Conservation (phyloP, 768 basidiomycete species). For the Chlorophyllum brunneum region DNA sequence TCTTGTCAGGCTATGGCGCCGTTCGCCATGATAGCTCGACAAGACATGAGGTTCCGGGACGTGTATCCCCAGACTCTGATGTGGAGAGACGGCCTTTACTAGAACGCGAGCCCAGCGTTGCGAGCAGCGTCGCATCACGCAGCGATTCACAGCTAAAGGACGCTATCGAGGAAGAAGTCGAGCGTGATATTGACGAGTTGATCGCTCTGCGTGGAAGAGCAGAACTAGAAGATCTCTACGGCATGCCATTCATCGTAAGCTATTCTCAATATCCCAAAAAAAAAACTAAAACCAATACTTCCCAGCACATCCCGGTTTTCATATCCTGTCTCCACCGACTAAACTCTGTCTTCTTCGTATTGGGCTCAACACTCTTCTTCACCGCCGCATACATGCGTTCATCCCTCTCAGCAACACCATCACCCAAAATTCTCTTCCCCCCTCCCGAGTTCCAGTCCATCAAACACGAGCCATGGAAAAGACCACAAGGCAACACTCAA, state of each 20-base stretch:
- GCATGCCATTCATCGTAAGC: constrained; percentile 72
- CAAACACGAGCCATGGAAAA: background rate
- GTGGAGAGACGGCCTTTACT: constrained; percentile 36
- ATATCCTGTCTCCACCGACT: constrained; percentile 74
- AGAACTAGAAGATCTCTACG: constrained; percentile 78
- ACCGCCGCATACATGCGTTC: constrained; percentile 60
- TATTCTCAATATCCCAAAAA: constrained; percentile 5
- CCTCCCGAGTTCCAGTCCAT: background rate
- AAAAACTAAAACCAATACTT: constrained; percentile 8
- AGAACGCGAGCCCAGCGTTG: background rate
- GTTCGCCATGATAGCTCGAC: background rate
- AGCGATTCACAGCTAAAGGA: constrained; percentile 11
- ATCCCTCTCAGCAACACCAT: constrained; percentile 27
- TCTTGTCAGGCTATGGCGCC: background rate
- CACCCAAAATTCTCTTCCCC: constrained; percentile 8
- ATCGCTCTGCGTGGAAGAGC: constrained; percentile 60
- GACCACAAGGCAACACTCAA: constrained; percentile 24
- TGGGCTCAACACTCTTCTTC: constrained; percentile 63
- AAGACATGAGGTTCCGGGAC: background rate
- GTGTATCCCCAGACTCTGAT: background rate
- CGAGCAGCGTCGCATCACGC: background rate
- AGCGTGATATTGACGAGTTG: constrained; percentile 64
- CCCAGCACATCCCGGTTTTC: constrained; percentile 73
- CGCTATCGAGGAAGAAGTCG: constrained; percentile 38
- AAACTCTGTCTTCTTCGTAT: constrained; percentile 65